Base-by-base conservation (phyloP, 169 alveolate species). In the Plasmodium adleri region DNA sequence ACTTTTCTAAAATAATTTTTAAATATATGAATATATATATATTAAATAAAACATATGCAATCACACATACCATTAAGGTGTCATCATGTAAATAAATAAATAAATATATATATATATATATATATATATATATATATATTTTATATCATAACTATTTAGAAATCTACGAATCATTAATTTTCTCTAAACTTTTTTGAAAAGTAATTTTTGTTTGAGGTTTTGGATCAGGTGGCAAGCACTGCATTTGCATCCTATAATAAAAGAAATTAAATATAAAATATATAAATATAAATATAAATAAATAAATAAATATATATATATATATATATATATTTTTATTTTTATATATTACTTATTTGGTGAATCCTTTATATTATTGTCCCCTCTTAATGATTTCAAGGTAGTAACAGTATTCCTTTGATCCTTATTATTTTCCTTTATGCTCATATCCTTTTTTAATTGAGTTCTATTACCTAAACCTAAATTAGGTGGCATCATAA, bases 201-300 rank as follows among this genome's bases (percentile, higher is more conserved):
- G 78, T 64, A 64, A 78, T 50, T 66, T 78, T 78, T 66, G 89
- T 78, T 68, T 78, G 89, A n/a, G 89, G 89, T 47, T 78, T 64
- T 6, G 89, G 89, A 63, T 78, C 89, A 28, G 89, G 78, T 15
- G 89, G 89, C 49, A 78, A 78, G n/a, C 45, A 50, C 58, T 78
- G 89, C 89, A 78, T 78, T 26, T 78, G 78, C 28, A 66, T 12
- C 89, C 89, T 78, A 78, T 22, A 39, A 71, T 13, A 45, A 26
- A 45, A 24, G 10, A 22, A 66, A 47, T 64, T 56, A 24, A 56
- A 13, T 13, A 43, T 28, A 72, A 20, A 26, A 72, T 47, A 39
- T 39, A 20, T n/a, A 47, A 28, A 47, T n/a, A n/a, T 47, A 7
- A 22, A 39, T 22, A 50, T 6, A 10, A 20, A 60, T 60, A 60